Conservation (phyloP, 2,329 filamentous ascomycete species). For the Alternaria viburni region DNA sequence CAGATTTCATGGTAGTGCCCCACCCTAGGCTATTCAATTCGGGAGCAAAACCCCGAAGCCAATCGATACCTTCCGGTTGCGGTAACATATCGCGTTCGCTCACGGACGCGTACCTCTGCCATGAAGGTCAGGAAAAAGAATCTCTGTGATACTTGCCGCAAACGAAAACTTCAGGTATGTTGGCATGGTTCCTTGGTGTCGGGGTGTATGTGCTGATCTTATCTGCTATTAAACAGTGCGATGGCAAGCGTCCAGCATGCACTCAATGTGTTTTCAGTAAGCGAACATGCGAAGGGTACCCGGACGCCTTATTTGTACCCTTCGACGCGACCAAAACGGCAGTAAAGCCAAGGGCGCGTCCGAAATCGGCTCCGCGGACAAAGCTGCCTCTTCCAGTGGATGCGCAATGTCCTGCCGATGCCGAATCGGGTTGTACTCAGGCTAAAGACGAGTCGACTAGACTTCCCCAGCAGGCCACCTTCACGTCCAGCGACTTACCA, state of each 20-base stretch:
- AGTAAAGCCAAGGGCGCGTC: neutral
- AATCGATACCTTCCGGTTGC: neutral
- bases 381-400: neutral
- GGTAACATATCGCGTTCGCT: neutral
- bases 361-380: neutral
- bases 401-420: neutral
- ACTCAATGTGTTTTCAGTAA: neutral
- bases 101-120: neutral
- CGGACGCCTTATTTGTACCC: neutral
- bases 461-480: neutral
- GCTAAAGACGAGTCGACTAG: neutral
- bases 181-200: too few species aligned
- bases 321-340: neutral
- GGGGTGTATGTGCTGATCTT: neutral
- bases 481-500: neutral
- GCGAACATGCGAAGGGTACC: neutral
- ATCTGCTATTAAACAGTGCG: neutral
- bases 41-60: neutral
- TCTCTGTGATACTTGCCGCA: neutral
- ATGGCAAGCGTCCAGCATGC: neutral
- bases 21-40: neutral
- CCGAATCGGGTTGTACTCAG: neutral
- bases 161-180: neutral
- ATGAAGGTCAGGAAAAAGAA: constrained; percentile 1
- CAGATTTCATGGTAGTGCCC: neutral